A percentile compares a stretch with the other conserved stretches of the same genome.
Evolutionary conservation across 306 rosid species (phyloP).

Genomic region (Hippophae rhamnoides): DNA sequence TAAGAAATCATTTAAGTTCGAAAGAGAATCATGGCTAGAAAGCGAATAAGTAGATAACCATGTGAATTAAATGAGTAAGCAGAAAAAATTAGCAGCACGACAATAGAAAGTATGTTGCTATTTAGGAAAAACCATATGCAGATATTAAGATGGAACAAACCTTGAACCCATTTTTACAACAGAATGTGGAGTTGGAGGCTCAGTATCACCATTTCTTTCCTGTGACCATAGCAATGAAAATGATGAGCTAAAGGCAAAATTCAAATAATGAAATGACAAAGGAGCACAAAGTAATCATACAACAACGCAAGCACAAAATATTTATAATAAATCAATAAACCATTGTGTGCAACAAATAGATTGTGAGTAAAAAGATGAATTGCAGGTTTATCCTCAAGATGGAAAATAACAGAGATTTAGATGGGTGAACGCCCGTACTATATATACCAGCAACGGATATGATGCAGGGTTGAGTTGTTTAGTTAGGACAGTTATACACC

Average conservation of each 20-base stretch:
- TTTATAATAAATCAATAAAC: too few species aligned
- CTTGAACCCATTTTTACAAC: conserved; percentile 74
- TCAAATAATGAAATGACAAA: conserved; percentile 3
- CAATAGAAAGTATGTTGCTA: background rate
- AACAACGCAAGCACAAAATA: background rate
- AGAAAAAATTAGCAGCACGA: conserved; percentile 1
- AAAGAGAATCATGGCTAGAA: background rate
- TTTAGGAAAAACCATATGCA: conserved; percentile 7
- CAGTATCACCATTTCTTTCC: conserved; percentile 81
- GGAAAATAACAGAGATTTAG: too few species aligned
- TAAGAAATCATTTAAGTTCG: background rate
- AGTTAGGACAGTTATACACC: background rate
- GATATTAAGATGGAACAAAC: conserved; percentile 35
- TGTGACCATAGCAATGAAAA: conserved; percentile 27
- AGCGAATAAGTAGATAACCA: background rate
- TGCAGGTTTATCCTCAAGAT: too few species aligned
- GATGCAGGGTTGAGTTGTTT: background rate
- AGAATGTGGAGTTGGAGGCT: conserved; percentile 91
- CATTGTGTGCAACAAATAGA: too few species aligned
- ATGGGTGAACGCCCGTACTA: background rate
- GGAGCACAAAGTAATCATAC: background rate
- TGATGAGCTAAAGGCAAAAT: conserved; percentile 8
- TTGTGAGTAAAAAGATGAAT: background rate
- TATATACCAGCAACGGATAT: background rate
- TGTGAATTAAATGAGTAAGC: conserved; percentile 12